Evolutionary conservation across 2,329 filamentous ascomycete genomes (phyloP).

Genomic region (Paecilomyces sp.): DNA sequence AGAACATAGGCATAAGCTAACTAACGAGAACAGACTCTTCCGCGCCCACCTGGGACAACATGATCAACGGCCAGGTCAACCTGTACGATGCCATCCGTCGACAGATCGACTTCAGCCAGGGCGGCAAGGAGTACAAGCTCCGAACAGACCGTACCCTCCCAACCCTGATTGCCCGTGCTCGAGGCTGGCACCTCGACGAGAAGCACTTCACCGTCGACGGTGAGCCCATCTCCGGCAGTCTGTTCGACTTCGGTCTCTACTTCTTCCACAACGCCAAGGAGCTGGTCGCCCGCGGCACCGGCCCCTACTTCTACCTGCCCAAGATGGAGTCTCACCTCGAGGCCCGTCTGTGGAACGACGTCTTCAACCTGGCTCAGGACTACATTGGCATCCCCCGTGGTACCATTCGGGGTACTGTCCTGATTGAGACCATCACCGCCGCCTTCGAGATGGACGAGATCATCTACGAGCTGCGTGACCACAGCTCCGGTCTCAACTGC

Average conservation of each 20-base stretch:
- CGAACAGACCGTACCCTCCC: constrained; percentile 80
- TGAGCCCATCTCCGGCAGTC: constrained; percentile 81
- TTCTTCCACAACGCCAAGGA: constrained; percentile 98
- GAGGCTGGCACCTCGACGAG: constrained; percentile 97
- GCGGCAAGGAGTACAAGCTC: constrained; percentile 93
- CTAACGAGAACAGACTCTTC: constrained; percentile 62
- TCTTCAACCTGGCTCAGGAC: constrained; percentile 92
- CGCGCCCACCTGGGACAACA: constrained; percentile 97
- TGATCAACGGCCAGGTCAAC: constrained; percentile 97
- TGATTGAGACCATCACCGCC: constrained; percentile 96
- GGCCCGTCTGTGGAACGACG: constrained; percentile 96
- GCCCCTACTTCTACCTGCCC: constrained; percentile 95
- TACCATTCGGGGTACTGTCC: constrained; percentile 87
- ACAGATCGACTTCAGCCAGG: constrained; percentile 94
- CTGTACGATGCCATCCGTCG: constrained; percentile 91
- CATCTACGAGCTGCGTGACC: constrained; percentile 96
- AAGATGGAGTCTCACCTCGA: constrained; percentile 99
- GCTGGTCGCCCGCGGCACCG: constrained; percentile 72
- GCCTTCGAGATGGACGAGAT: constrained; percentile 99
- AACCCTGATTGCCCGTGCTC: constrained; percentile 86
- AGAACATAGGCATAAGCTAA: too few species aligned
- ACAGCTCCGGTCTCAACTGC: constrained; percentile 94
- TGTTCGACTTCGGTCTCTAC: constrained; percentile 98
- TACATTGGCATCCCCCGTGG: constrained; percentile 82
- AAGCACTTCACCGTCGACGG: constrained; percentile 96